Conservation (phyloP, 768 basidiomycete genomes). For the Cystobasidium ongulense region DNA sequence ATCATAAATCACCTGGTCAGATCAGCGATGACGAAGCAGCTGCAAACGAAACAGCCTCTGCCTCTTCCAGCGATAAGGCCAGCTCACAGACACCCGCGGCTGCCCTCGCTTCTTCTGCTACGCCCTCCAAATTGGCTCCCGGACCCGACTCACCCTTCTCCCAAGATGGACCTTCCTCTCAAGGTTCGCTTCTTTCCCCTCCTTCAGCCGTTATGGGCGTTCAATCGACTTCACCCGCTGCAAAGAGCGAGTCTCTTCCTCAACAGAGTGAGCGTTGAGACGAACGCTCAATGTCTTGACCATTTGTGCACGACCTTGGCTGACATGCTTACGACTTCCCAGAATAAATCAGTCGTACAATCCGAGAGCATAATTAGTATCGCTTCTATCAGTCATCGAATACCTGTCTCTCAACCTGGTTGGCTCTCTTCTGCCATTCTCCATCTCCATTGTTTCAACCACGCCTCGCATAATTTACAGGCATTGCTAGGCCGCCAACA, state of each 20-base stretch:
- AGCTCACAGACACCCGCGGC: background rate
- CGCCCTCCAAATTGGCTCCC: constrained; percentile 6
- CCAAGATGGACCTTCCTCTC: constrained; percentile 4
- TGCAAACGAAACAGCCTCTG: constrained; percentile 7
- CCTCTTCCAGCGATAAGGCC: background rate
- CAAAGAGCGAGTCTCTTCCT: background rate
- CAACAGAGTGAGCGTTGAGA: background rate
- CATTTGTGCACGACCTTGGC: too few species aligned
- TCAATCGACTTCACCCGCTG: constrained; percentile 10
- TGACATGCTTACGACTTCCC: too few species aligned
- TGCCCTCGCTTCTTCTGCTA: background rate
- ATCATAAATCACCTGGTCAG: constrained; percentile 22
- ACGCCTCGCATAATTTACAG: too few species aligned
- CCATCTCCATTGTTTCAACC: too few species aligned
- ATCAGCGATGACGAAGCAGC: constrained; percentile 12
- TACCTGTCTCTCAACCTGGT: too few species aligned
- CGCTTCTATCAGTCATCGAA: too few species aligned
- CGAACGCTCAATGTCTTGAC: background rate
- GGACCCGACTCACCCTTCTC: constrained; percentile 6
- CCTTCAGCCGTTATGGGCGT: constrained; percentile 28
- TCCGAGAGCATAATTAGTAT: too few species aligned
- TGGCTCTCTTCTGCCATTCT: too few species aligned
- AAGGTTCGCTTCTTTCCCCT: constrained; percentile 10
- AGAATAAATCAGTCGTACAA: too few species aligned
- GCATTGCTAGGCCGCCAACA: too few species aligned